Conservation (phyloP, 2,329 filamentous ascomycete genomes). For the Trichoderma sp. region DNA sequence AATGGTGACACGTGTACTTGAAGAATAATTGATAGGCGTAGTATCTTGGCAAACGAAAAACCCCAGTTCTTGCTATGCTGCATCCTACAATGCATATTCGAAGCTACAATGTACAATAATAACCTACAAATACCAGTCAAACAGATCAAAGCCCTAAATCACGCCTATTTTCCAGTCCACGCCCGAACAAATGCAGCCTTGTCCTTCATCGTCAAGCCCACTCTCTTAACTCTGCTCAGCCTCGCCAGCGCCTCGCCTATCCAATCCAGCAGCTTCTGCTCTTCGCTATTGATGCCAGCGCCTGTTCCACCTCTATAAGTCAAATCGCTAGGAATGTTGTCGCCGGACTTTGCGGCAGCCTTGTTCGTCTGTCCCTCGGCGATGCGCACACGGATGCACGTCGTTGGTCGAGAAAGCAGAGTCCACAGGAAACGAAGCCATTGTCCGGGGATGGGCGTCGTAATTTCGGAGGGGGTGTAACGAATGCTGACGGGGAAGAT, state of each 20-base stretch:
- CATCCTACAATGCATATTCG: not conserved
- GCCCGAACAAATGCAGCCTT: conserved; percentile 80
- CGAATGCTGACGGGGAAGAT: conserved; percentile 91
- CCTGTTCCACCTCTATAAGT: conserved; percentile 30
- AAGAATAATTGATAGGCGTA: not conserved
- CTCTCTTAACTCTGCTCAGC: conserved; percentile 82
- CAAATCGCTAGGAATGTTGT: conserved; percentile 32
- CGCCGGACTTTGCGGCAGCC: conserved; percentile 41
- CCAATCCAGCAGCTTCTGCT: conserved; percentile 72
- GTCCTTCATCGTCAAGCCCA: conserved; percentile 79
- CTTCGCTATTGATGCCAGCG: conserved; percentile 50
- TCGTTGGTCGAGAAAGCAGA: conserved; percentile 79
- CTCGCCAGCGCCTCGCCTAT: conserved; percentile 86
- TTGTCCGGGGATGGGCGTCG: conserved; percentile 79
- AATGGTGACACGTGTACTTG: not conserved
- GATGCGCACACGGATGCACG: conserved; percentile 87
- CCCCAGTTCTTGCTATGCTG: not conserved
- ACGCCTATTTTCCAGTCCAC: conserved; percentile 50
- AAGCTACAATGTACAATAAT: conserved; percentile 3
- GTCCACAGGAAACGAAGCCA: conserved; percentile 81
- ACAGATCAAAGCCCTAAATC: not conserved
- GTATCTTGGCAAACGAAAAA: not conserved
- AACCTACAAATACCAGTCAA: not conserved
- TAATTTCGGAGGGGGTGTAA: conserved; percentile 86
- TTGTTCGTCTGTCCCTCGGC: conserved; percentile 70